A percentile compares a stretch with the other conserved stretches of the same genome.
phyloP scores from a whole-genome alignment of 2,329 filamentous ascomycete species.

The Podosphaera xanthii region DNA sequence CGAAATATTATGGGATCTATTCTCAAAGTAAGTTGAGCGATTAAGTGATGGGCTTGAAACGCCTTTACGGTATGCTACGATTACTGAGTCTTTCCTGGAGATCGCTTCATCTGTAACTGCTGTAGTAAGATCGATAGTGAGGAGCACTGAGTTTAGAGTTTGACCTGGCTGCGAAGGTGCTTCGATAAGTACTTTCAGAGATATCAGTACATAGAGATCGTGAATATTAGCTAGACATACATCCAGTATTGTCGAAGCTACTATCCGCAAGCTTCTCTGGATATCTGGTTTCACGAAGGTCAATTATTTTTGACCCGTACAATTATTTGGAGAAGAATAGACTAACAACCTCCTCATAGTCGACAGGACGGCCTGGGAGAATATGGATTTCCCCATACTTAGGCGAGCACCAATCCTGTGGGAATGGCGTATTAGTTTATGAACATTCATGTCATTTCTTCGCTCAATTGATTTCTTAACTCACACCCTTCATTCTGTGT shows the following conservation, averaged over 20 bases:
- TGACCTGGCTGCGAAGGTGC: constrained; percentile 35
- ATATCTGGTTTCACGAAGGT: constrained; percentile 33
- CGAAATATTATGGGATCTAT: constrained; percentile 91
- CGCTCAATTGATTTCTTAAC: background rate
- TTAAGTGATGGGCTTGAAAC: background rate
- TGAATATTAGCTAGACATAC: constrained; percentile 17
- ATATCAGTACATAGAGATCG: background rate
- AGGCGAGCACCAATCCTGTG: constrained; percentile 2
- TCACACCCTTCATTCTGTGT: no score
- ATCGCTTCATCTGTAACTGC: constrained; percentile 83
- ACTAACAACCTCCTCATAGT: constrained; percentile 62
- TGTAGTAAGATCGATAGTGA: constrained; percentile 79
- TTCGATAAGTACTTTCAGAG: constrained; percentile 37
- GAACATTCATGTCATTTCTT: constrained; percentile 8
- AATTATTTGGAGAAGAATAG: background rate
- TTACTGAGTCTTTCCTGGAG: constrained; percentile 45
- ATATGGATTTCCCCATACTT: constrained; percentile 18
- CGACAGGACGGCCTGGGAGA: constrained; percentile 44
- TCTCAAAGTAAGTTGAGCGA: constrained; percentile 1
- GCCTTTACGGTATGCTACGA: constrained; percentile 65
- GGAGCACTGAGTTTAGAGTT: constrained; percentile 44
- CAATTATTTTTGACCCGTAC: background rate
- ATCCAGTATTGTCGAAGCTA: constrained; percentile 88
- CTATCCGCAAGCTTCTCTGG: constrained; percentile 74
- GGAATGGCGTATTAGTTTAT: constrained; percentile 4